A percentile compares a stretch with the other conserved stretches of the same genome.
Conservation (phyloP, 2,329 filamentous ascomycete species). For the Pyrenochaeta sp. region DNA sequence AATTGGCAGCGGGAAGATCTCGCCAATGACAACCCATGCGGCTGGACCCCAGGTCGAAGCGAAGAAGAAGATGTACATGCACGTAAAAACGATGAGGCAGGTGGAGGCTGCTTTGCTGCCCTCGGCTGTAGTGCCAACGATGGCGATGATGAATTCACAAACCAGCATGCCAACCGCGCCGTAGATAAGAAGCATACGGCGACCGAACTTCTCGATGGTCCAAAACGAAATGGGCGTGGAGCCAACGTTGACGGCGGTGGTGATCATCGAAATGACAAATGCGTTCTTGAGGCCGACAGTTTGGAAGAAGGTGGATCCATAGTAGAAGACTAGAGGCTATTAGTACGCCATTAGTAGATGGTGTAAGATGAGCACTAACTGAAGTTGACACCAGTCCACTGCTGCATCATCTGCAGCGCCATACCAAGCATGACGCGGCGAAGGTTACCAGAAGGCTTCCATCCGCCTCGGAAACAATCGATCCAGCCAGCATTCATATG, state of each 20-base stretch:
- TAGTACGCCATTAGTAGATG: background rate
- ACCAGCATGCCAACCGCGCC: conserved; percentile 84
- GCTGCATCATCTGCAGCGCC: conserved; percentile 61
- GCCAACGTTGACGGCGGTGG: conserved; percentile 85
- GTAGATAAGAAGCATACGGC: conserved; percentile 79
- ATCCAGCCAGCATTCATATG: conserved; percentile 70
- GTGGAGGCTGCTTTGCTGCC: conserved; percentile 60
- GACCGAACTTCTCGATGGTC: conserved; percentile 82
- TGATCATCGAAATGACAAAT: conserved; percentile 86
- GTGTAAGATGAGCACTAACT: conserved; percentile 45
- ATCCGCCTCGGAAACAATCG: conserved; percentile 68
- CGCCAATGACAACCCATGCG: conserved; percentile 78
- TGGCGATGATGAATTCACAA: conserved; percentile 87
- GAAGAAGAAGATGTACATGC: conserved; percentile 94
- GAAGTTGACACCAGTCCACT: conserved; percentile 85
- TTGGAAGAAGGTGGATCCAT: conserved; percentile 83
- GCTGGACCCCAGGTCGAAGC: conserved; percentile 87
- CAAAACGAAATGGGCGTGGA: conserved; percentile 90
- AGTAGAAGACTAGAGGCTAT: conserved; percentile 45
- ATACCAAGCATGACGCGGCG: conserved; percentile 59
- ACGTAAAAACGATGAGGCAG: conserved; percentile 81
- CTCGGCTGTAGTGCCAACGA: conserved; percentile 59
- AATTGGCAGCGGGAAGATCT: conserved; percentile 90
- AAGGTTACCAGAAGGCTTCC: conserved; percentile 61
- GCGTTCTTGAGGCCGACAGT: conserved; percentile 77